Evolutionary conservation across 2,329 filamentous ascomycete genomes (phyloP), one percentile per base, ranked within the genome.

Genomic region (Spiromastix sp.): DNA sequence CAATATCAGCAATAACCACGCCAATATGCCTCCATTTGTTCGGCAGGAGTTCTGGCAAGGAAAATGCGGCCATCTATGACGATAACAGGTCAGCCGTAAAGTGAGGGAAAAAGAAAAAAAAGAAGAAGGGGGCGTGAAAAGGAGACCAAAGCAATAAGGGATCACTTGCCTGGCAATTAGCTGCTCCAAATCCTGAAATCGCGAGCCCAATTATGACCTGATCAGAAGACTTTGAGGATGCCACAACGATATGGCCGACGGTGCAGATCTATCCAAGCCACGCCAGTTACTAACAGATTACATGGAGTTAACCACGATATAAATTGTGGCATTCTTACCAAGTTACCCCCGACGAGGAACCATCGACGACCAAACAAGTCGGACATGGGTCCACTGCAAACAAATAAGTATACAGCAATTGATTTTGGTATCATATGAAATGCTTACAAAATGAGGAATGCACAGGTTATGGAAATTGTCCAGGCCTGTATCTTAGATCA

Each of bases 21-120:
- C 56, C 59, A 19, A 60, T 62, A 43, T 67, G 61, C 34, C 64
- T 48, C 62, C 63, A 68, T 45, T 68, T 68, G 49, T 68, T 68
- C 1, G 64, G 64, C 2, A 70, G 54, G 15, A 70, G 56, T 40
- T 68, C 64, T 5, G 64, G 61, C 5, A 68, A 56, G 5, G 60
- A 62, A 45, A 67, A 66, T 26, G 61, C 63, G 11, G 60, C 64
- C 36, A 56, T 49, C 47, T 53, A 31, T 21, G 29, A 34, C 20
- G 19, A 15, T 35, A 18, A 18, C 31, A 29, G 20, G 12, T 20
- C 34, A 20, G 17, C 16, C 17, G 29, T 9, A 10, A 25, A 25
- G 12, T 3, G 12, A 3, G 12, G 12, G 5, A 12, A 25, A 25
- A 10, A 10, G 22, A 25, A 10, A n/a, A n/a, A n/a, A 5, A 12